phyloP scores from a whole-genome alignment of 495 filamentous ascomycete genomes.

The Penicillium goetzii region DNA sequence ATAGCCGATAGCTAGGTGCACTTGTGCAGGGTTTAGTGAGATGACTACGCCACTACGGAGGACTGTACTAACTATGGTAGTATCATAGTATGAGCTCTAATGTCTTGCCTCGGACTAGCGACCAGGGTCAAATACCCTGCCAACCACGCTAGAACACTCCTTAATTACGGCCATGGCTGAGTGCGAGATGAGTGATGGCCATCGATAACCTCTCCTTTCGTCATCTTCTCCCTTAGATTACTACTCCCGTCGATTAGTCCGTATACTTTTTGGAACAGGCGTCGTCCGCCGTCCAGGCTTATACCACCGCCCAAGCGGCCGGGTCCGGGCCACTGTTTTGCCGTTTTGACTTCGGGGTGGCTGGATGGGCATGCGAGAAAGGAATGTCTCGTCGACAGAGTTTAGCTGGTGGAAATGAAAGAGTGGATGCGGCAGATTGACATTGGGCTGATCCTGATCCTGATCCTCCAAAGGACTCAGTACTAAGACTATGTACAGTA shows the following conservation, averaged over 20 bases:
- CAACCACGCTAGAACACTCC: neutral
- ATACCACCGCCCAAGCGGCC: neutral
- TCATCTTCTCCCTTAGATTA: neutral
- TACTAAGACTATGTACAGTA: neutral
- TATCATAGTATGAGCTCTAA: neutral
- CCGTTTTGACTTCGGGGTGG: slow-evolving; percentile 10
- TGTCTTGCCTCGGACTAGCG: neutral
- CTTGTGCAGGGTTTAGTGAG: neutral
- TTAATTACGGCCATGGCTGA: slow-evolving; percentile 1
- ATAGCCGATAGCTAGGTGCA: neutral
- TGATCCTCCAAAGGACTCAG: neutral
- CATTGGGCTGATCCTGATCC: neutral
- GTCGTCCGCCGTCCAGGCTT: neutral
- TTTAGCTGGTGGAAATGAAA: slow-evolving; percentile 21
- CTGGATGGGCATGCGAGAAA: slow-evolving; percentile 12
- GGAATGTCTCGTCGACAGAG: slow-evolving; percentile 30
- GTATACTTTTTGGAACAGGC: neutral
- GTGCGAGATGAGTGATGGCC: neutral
- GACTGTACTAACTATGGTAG: too few relatives aligned
- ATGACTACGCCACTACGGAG: too few relatives aligned
- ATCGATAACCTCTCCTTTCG: neutral
- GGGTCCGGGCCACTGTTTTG: slow-evolving; percentile 20
- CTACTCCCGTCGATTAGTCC: neutral
- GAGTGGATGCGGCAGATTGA: slow-evolving; percentile 8
- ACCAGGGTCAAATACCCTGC: neutral